A percentile compares a stretch with the other conserved stretches of the same genome.
Evolutionary conservation across 257 asterid species (phyloP).

Genomic region (Gentiana macrophylla): DNA sequence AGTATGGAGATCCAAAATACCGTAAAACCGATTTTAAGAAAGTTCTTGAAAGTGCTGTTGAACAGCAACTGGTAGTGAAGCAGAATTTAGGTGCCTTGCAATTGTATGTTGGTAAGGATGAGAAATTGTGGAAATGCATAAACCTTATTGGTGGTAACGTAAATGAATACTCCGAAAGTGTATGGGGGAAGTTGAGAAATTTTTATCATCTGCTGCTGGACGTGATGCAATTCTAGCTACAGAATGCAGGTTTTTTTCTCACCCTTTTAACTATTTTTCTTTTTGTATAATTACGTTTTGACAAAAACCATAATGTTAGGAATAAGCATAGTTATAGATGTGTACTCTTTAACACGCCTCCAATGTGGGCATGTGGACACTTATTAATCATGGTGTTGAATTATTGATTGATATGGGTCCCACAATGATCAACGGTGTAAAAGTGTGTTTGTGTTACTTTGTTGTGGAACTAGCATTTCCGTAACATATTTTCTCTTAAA

Average conservation of each 20-base stretch:
- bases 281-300: not conserved
- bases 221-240: constrained; percentile 55
- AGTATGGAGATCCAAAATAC: constrained; percentile 56
- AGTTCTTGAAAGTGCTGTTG: constrained; percentile 71
- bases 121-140: constrained; percentile 74
- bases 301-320: too few relatives aligned
- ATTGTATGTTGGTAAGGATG: constrained; percentile 67
- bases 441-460: too few relatives aligned
- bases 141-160: constrained; percentile 51
- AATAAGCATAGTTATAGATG: not conserved
- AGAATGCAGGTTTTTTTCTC: constrained; percentile 53
- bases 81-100: constrained; percentile 49
- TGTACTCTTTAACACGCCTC: not conserved
- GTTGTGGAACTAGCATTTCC: too few relatives aligned
- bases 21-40: constrained; percentile 73
- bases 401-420: too few relatives aligned
- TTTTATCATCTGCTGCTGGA: constrained; percentile 66
- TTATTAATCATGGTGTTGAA: too few relatives aligned
- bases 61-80: constrained; percentile 69
- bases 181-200: constrained; percentile 76
- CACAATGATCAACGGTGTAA: too few relatives aligned
- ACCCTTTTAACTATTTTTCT: not conserved
- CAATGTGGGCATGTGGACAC: too few relatives aligned
- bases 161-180: constrained; percentile 37
- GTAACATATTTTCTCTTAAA: too few relatives aligned